Evolutionary conservation across 2,329 filamentous ascomycete species (phyloP), one percentile per base, ranked within the genome.

Genomic region (Helotiales sp.): DNA sequence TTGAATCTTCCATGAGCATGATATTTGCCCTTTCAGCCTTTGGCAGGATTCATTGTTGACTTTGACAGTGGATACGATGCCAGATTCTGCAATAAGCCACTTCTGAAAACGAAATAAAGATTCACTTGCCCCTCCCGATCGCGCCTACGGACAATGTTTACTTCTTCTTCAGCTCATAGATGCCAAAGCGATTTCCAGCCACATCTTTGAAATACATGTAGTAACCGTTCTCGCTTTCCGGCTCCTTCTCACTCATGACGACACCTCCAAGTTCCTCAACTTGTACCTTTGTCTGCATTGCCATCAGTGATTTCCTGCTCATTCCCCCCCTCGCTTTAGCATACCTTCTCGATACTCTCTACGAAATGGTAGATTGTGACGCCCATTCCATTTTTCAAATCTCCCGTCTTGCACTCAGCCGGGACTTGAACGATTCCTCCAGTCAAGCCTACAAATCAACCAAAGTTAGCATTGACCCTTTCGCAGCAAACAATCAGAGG

Each of bases 161-260:
- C 30, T 62, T 37, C 24, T 58, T 45, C 50, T 45, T 47, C 17
- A 64, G 8, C 57, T 68, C 66, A 55, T 68, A 68, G 17, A 68
- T 20, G 2, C 66, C 66, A 32, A 68, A 68, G 13, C 63, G 50
- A 49, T 71, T 69, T 1, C 68, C 65, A 24, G 64, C 68, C n/a
- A 68, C 24, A 52, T 70, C 65, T 22, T 47, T 30, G 49, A 68
- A 70, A 47, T 61, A 64, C 63, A 66, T 67, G n/a, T 64, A 68
- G 24, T 28, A 66, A 13, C 65, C 68, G 40, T 63, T 61, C 8
- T 70, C 60, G 11, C 68, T 59, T 26, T 68, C 68, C 1, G 57
- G 45, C 17, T 63, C 52, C 57, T 70, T 70, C 17, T 54, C 65
- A n/a, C 63, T 63, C 15, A 55, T 47, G 11, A 40, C 28, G 22